A percentile compares a stretch with the other conserved stretches of the same genome.
phyloP scores from a whole-genome alignment of 148 eudicot genomes.

The Persicaria maculosa region DNA sequence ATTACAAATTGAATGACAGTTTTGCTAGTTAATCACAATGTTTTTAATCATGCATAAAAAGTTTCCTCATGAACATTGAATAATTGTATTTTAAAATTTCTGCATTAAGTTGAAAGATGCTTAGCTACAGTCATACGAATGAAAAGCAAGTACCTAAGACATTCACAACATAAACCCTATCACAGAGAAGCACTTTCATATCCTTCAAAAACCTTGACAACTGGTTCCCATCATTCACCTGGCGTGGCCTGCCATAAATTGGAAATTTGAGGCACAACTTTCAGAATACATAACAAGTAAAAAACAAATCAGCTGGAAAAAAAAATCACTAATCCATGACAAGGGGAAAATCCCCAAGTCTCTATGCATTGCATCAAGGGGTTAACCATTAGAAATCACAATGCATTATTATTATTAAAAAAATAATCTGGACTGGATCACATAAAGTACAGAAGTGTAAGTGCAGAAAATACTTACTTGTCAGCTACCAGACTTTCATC shows the following conservation, averaged over 20 bases:
- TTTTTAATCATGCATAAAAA: background rate
- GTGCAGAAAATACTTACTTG: constrained; percentile 27
- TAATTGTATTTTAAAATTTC: background rate
- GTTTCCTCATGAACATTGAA: background rate
- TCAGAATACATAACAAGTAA: background rate
- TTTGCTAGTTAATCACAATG: background rate
- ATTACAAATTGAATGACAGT: background rate
- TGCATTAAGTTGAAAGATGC: constrained; percentile 6
- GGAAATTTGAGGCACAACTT: constrained; percentile 9
- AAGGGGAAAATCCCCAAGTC: background rate
- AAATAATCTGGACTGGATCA: background rate
- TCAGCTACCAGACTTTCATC: constrained; percentile 31
- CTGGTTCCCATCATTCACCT: constrained; percentile 19
- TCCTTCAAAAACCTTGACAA: constrained; percentile 48
- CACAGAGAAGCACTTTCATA: constrained; percentile 57
- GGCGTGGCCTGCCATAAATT: constrained; percentile 31
- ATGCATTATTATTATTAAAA: background rate
- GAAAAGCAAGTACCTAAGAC: constrained; percentile 62
- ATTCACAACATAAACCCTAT: constrained; percentile 69
- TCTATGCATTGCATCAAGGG: background rate
- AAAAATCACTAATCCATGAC: background rate
- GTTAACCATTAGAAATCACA: background rate
- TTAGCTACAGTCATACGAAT: constrained; percentile 4
- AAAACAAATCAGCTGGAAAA: background rate
- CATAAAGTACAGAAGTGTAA: background rate